Evolutionary conservation across 2,329 filamentous ascomycete species (phyloP), one percentile per base, ranked within the genome.

Genomic region (Penicillium glabrum): DNA sequence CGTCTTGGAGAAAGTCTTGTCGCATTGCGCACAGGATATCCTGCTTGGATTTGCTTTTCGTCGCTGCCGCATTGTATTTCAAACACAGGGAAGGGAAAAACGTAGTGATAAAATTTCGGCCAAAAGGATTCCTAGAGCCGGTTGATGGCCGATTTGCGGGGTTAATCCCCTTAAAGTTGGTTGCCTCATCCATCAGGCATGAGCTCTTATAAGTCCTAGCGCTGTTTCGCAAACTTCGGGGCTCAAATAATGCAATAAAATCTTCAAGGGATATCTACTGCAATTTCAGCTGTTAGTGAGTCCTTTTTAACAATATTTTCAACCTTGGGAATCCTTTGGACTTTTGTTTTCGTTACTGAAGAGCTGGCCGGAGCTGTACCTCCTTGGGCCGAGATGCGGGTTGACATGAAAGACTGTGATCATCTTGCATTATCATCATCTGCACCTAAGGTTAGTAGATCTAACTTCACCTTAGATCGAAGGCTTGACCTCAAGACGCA

Each of bases 1-100:
- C 29, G 44, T 47, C 31, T 57, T 57, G 11, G 55, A 57, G 41
- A 57, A 57, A 7, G 55, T 57, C 33, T 57, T 57, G 10, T 57
- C 51, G 27, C 55, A 57, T 51, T 46, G 51, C 33, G 51, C 33
- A 29, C 55, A 57, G n/a, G 55, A 31, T 19, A 57, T 44, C 27
- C 55, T 53, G 11, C 33, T 51, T 26, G 31, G 2, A 14, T 27
- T 43, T 19, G 11, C 16, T 16, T 37, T 35, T 13, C 39, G 46
- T 39, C 35, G 33, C 24, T 35, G 26, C 8, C 46, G n/a, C 46
- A 54, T 54, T 11, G 13, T 37, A 35, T 3, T 14, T 33, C 13
- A 33, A 16, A 14, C 31, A 33, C 14, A 11, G 31, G 13, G 13
- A 33, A 16, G 6, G 31, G n/a, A 19, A 47, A 31, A 23, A 10